Conservation (phyloP, 139 green algal species). For the Chlamydomonas eustigma region DNA sequence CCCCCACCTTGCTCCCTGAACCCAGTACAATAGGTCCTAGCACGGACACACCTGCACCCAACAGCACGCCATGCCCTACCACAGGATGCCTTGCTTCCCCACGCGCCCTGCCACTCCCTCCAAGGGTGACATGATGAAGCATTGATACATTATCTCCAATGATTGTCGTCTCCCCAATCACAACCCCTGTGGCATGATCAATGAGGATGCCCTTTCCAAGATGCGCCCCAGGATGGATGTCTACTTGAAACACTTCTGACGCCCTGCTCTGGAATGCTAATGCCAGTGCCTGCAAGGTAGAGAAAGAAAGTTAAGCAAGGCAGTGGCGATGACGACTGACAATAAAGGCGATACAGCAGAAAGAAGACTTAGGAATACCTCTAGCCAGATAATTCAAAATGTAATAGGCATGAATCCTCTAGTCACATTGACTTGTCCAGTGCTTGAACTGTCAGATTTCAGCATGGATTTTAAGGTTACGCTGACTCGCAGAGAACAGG, state of each 20-base stretch:
- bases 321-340: too few species aligned
- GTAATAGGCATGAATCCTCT: background rate
- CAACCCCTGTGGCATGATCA: conserved; percentile 78
- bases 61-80: conserved; percentile 81
- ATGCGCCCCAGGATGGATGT: conserved; percentile 84
- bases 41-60: conserved; percentile 81
- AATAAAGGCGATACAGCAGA: too few species aligned
- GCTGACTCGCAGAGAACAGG: background rate
- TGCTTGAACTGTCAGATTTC: background rate
- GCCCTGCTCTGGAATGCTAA: conserved; percentile 69
- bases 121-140: conserved; percentile 94
- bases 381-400: background rate
- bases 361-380: background rate
- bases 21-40: conserved; percentile 76
- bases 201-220: conserved; percentile 83
- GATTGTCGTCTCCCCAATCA: conserved; percentile 16
- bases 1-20: conserved; percentile 77
- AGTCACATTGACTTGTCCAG: too few species aligned
- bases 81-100: conserved; percentile 58
- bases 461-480: background rate
- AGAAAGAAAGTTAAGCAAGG: too few species aligned
- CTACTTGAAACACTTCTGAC: conserved; percentile 68
- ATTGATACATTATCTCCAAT: conserved; percentile 93
- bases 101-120: conserved; percentile 67
- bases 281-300: conserved; percentile 53